Base-by-base conservation (phyloP, 2,329 filamentous ascomycete species). In the Leptosphaerulina australis region DNA sequence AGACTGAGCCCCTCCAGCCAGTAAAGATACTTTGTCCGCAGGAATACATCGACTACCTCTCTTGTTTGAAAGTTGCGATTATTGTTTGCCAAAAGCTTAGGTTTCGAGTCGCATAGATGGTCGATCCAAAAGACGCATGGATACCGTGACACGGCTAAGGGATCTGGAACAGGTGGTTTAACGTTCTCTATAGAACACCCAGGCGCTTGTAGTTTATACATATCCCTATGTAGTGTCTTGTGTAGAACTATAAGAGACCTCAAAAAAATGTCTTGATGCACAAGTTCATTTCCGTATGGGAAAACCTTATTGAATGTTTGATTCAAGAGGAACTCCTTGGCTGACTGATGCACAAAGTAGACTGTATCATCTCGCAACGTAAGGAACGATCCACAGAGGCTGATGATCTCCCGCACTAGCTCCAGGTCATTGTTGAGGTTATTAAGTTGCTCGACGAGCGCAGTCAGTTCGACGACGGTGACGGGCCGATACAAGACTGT, bases 291-390 rank as follows among this genome's bases (percentile, higher is more conserved):
- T 25, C 3, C 11, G 3, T 14, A 20, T n/a, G 15, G 17, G 20
- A n/a, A 29, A 35, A 31, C n/a, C n/a, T n/a, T 2, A 45, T 21
- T 5, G 52, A 25, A 11, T 50, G 6, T 4, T 38, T 44, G 28
- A 51, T 59, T 8, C 62, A 47, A 21, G 59, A 80, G 44, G 53
- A 66, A 76, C 11, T 79, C 76, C 49, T 76, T 76, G 0, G 74
- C 77, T 0, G 76, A 78, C 44, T 76, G 70, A 52, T 79, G 75
- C 0, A 79, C 65, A 50, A 77, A 56, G 46, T 55, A 60, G n/a
- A 58, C 29, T 7, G 22, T 49, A 15, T 52, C 30, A 2, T 54
- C 25, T 31, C 47, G 50, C 1, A 59, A 14, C 2, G 53, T 58
- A 18, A 58, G 52, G 15, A 58, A 55, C 9, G 72, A 79, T 10